Evolutionary conservation across 176 grass and related monocot species (phyloP).

Genomic region (Carex myosuroides): DNA sequence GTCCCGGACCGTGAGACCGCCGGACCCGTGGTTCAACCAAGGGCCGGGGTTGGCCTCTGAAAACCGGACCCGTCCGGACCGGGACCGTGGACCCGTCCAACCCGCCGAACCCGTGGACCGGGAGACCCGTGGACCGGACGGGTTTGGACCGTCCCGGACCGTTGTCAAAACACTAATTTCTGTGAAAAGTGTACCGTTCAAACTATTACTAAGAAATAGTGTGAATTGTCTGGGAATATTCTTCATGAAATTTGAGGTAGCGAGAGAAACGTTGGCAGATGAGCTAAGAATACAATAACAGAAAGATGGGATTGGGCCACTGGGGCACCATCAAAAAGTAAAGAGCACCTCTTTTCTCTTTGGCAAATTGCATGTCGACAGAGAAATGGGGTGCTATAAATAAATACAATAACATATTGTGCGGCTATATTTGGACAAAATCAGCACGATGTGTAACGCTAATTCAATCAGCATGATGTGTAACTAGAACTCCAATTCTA

Average conservation of each 20-base stretch:
- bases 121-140: too few relatives aligned
- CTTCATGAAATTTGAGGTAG: not conserved
- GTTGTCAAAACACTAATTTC: not conserved
- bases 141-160: rapidly evolving
- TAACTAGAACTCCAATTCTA: not conserved
- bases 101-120: too few relatives aligned
- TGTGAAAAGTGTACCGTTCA: too few relatives aligned
- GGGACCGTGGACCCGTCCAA: too few relatives aligned
- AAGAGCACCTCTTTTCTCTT: not conserved
- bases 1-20: too few relatives aligned
- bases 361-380: not conserved
- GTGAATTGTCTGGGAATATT: not conserved
- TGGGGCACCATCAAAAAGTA: not conserved
- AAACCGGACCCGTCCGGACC: too few relatives aligned
- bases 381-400: not conserved
- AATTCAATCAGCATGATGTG: not conserved
- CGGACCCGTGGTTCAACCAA: too few relatives aligned
- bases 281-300: not conserved
- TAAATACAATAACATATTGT: not conserved
- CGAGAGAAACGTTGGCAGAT: not conserved
- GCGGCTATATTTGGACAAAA: not conserved
- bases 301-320: not conserved
- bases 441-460: not conserved
- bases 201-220: not conserved
- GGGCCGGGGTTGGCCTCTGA: too few relatives aligned